Conservation (phyloP, 495 filamentous ascomycete species). For the Aspergillus bridgeri region DNA sequence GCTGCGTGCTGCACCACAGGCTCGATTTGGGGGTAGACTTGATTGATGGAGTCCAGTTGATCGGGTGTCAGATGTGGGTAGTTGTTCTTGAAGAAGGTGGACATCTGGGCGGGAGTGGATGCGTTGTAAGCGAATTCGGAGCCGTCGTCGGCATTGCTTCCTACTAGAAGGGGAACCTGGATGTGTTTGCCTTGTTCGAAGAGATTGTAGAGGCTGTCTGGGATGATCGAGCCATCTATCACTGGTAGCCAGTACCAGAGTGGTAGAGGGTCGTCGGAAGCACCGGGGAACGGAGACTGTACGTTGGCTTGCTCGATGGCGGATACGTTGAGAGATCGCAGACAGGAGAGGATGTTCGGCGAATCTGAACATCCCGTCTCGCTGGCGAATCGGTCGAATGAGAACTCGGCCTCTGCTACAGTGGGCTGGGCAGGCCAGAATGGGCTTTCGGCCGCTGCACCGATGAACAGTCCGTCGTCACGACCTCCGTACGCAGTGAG, state of each 20-base stretch:
- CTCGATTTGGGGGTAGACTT: slow-evolving; percentile 50
- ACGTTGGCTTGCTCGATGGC: slow-evolving; percentile 48
- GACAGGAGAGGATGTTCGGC: slow-evolving; percentile 48
- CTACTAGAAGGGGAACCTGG: slow-evolving; percentile 60
- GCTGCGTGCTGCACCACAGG: slow-evolving; percentile 37
- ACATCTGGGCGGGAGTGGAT: slow-evolving; percentile 38
- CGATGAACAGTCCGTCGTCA: slow-evolving; percentile 54
- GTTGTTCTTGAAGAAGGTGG: slow-evolving; percentile 56
- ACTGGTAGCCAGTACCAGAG: slow-evolving; percentile 51
- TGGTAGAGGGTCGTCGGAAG: slow-evolving; percentile 31
- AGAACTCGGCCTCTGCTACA: slow-evolving; percentile 55
- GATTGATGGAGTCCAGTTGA: slow-evolving; percentile 51
- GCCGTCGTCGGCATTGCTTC: slow-evolving; percentile 65
- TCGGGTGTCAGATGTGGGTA: slow-evolving; percentile 51
- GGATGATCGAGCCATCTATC: slow-evolving; percentile 53
- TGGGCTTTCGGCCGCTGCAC: slow-evolving; percentile 56
- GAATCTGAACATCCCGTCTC: slow-evolving; percentile 44
- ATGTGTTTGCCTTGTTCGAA: slow-evolving; percentile 54
- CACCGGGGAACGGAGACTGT: slow-evolving; percentile 50
- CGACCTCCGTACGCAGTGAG: slow-evolving; percentile 56
- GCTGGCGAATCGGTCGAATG: slow-evolving; percentile 54
- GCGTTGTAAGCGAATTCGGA: slow-evolving; percentile 53
- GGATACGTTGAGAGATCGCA: slow-evolving; percentile 48
- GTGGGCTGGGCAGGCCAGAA: slow-evolving; percentile 61
- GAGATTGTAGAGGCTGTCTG: slow-evolving; percentile 52